Conservation (phyloP, 148 eudicot species). For the Amaranthus hypochondriacus region DNA sequence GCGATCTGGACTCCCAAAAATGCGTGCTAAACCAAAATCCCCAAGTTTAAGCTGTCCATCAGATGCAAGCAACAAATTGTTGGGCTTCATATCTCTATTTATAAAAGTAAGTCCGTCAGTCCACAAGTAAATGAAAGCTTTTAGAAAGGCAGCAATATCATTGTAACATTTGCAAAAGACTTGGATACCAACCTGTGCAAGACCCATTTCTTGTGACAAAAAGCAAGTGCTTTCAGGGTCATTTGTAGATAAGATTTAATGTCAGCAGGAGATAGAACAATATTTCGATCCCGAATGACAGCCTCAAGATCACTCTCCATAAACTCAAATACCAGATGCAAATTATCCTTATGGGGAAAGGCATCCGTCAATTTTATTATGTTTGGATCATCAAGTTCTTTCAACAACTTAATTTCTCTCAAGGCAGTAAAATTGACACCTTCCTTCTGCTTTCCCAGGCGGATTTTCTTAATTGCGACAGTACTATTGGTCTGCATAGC, state of each 20-base stretch:
- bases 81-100: conserved; percentile 96
- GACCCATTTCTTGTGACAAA: conserved; percentile 96
- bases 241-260: conserved; percentile 84
- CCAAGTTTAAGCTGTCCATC: conserved; percentile 89
- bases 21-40: conserved; percentile 95
- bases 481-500: conserved; percentile 65
- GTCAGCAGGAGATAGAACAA: conserved; percentile 83
- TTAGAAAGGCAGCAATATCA: conserved; percentile 1
- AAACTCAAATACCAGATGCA: conserved; percentile 94
- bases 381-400: conserved; percentile 84
- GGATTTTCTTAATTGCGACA: conserved; percentile 96
- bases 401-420: conserved; percentile 87
- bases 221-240: conserved; percentile 87
- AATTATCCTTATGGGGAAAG: conserved; percentile 89
- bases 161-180: no score
- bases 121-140: conserved; percentile 19
- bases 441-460: conserved; percentile 97
- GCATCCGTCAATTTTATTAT: conserved; percentile 87
- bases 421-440: conserved; percentile 96
- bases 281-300: conserved; percentile 90
- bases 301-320: conserved; percentile 99
- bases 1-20: conserved; percentile 95
- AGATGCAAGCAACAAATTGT: conserved; percentile 80
- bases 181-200: conserved; percentile 58
- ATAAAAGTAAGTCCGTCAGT: conserved; percentile 8